These are phyloP conservation scores for Hypoxylon lienhwacheense DNA, from an alignment of 495 filamentous ascomycete species.

Conservation along the genomic window DNA sequence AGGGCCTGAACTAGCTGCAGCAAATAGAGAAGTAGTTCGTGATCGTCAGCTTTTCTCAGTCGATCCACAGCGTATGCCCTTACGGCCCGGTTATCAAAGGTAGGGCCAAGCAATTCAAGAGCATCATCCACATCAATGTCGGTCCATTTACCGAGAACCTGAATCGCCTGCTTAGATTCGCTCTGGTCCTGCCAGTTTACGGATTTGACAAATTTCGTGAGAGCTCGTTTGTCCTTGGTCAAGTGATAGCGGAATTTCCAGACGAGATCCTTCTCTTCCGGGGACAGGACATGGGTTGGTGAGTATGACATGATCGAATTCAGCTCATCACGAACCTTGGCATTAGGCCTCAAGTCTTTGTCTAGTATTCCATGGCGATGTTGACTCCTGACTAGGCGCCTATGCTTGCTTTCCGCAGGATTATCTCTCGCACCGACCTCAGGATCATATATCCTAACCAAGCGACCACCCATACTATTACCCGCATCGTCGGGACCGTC, in stretches of 20 bases:
- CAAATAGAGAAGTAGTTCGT: constrained; percentile 89
- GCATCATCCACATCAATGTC: constrained; percentile 98
- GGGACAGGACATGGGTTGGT: constrained; percentile 81
- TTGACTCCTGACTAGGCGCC: constrained; percentile 79
- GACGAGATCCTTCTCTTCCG: constrained; percentile 91
- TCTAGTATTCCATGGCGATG: constrained; percentile 92
- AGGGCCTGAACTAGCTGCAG: constrained; percentile 94
- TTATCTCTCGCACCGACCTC: constrained; percentile 88
- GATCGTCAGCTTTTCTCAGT: constrained; percentile 86
- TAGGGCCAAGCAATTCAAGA: constrained; percentile 88
- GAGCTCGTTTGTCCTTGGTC: constrained; percentile 85
- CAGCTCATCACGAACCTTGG: constrained; percentile 92
- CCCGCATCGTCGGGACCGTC: constrained; percentile 61
- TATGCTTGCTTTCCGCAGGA: constrained; percentile 93
- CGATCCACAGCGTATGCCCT: constrained; percentile 92
- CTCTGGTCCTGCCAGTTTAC: constrained; percentile 89
- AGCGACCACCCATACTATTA: constrained; percentile 54
- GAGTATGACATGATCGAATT: constrained; percentile 91
- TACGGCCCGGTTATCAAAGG: constrained; percentile 84
- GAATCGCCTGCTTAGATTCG: constrained; percentile 85
- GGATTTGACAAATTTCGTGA: constrained; percentile 97
- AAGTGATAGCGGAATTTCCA: constrained; percentile 97
- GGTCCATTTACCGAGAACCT: constrained; percentile 90
- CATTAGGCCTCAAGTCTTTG: constrained; percentile 91
- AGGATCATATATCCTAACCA: constrained; percentile 89